Base-by-base conservation (phyloP, 352 stramenopile species). In the Globisporangium okanoganense region DNA sequence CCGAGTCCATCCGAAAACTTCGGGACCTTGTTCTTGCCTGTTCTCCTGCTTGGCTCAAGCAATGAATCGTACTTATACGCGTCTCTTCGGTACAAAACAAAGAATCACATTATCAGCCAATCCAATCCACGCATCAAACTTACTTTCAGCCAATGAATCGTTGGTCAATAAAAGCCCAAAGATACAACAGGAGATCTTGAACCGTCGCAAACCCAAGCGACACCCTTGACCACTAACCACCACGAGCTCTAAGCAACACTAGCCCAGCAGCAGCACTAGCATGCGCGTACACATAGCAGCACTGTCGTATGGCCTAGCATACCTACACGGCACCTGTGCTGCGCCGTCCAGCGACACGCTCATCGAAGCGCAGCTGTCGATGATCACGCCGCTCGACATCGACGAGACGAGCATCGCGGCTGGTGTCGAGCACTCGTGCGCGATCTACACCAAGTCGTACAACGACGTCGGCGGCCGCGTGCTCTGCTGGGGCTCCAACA, bases 371-470 rank as follows among this genome's bases (percentile, higher is more conserved):
- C 22, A 47, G n/a, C 40, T 47, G 40, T 47, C 31, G 44, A 41
- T 71, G 3, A 65, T 88, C 40, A 69, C 69, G 31, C 78, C 85
- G n/a, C 52, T 87, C 58, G 84, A 94, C 52, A 85, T 88, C 50
- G 82, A 90, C 51, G 85, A 92, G 60, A 90, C 75, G 36, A 88
- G 69, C 41, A 84, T 94, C 58, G 82, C 82, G 2, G 80, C 80
- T 0, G 85, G 85, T 60, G 82, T 91, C 62, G 79, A 87, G 47
- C 85, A 94, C 69, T 89, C 85, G 51, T 94, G 85, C 52, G 85
- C 85, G 31, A 90, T 94, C 62, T 68, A 90, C 41, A 84, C 78
- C 22, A 56, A 76, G 54, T 85, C 81, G 6, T 74, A 77, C 41
- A 70, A 79, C 45, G 79, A 90, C 61, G 84, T 94, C 38, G 83